phyloP scores from a whole-genome alignment of 352 stramenopile genomes.

The Saprolegnia diclina region DNA sequence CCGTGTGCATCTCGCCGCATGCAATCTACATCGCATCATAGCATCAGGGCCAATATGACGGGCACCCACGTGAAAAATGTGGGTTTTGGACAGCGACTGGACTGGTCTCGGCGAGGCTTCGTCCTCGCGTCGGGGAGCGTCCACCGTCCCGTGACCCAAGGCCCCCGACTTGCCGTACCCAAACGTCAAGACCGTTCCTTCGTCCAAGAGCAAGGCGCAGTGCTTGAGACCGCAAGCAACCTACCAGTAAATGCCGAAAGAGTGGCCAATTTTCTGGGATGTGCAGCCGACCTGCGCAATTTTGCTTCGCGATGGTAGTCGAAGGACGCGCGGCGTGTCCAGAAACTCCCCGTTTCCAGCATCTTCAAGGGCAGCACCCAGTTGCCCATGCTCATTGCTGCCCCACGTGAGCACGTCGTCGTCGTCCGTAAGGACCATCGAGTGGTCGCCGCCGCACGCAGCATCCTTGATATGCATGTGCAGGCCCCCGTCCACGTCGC shows the following conservation, averaged over 20 bases:
- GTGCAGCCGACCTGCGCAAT: background rate
- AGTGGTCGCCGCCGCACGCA: constrained; percentile 51
- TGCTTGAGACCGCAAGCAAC: constrained; percentile 59
- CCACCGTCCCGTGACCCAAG: constrained; percentile 45
- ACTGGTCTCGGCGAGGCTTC: constrained; percentile 20
- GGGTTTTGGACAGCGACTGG: constrained; percentile 1
- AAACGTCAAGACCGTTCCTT: constrained; percentile 64
- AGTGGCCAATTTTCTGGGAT: constrained; percentile 1
- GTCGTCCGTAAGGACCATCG: constrained; percentile 60
- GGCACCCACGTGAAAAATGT: constrained; percentile 49
- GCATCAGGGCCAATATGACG: constrained; percentile 38
- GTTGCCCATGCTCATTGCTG: constrained; percentile 38
- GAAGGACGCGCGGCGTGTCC: background rate
- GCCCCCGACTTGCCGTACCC: constrained; percentile 49
- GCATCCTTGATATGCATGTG: constrained; percentile 38
- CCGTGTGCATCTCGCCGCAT: constrained; percentile 61
- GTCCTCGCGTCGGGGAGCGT: constrained; percentile 34
- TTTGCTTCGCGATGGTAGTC: constrained; percentile 53
- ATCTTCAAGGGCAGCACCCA: constrained; percentile 20
- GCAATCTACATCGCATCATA: constrained; percentile 30
- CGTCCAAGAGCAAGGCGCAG: constrained; percentile 50
- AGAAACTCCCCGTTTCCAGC: too few species aligned
- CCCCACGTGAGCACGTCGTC: constrained; percentile 73
- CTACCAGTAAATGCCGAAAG: constrained; percentile 32
- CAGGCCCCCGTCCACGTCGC: constrained; percentile 6